Conservation (phyloP, 2,329 filamentous ascomycete species). For the Helotiales sp. region DNA sequence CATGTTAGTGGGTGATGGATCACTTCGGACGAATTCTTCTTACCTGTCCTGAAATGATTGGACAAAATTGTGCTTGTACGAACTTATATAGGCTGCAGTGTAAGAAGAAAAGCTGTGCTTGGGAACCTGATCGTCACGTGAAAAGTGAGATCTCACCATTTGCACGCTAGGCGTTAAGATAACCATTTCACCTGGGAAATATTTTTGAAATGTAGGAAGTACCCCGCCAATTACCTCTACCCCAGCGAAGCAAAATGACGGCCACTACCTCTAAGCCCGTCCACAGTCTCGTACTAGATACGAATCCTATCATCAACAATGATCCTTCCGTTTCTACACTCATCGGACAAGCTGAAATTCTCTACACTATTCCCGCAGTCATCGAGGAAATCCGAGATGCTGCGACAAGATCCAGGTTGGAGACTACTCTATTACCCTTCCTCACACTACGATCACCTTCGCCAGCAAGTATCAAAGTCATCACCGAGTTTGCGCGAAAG, state of each 20-base stretch:
- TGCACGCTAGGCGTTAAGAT: constrained; percentile 8
- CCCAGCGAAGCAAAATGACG: constrained; percentile 27
- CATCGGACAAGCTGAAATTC: constrained; percentile 70
- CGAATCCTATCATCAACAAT: constrained; percentile 92
- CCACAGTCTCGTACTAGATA: constrained; percentile 83
- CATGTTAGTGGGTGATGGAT: too few relatives aligned
- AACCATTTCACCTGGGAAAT: constrained; percentile 5
- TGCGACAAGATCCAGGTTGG: constrained; percentile 74
- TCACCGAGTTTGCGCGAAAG: constrained; percentile 81
- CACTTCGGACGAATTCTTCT: too few relatives aligned
- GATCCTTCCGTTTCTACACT: constrained; percentile 83
- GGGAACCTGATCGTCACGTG: background rate
- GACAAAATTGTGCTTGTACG: background rate
- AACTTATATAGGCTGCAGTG: background rate
- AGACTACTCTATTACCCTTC: constrained; percentile 85
- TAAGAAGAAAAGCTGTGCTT: background rate
- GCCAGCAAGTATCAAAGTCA: constrained; percentile 74
- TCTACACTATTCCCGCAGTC: constrained; percentile 84
- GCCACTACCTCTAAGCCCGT: constrained; percentile 60
- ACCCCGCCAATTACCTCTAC: constrained; percentile 17
- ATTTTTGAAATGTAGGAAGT: constrained; percentile 12
- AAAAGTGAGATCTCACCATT: background rate
- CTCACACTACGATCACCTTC: constrained; percentile 73
- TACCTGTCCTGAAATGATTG: background rate
- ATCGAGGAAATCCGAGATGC: constrained; percentile 85